phyloP scores from a whole-genome alignment of 2,329 filamentous ascomycete species.

The Beauveria asiatica region DNA sequence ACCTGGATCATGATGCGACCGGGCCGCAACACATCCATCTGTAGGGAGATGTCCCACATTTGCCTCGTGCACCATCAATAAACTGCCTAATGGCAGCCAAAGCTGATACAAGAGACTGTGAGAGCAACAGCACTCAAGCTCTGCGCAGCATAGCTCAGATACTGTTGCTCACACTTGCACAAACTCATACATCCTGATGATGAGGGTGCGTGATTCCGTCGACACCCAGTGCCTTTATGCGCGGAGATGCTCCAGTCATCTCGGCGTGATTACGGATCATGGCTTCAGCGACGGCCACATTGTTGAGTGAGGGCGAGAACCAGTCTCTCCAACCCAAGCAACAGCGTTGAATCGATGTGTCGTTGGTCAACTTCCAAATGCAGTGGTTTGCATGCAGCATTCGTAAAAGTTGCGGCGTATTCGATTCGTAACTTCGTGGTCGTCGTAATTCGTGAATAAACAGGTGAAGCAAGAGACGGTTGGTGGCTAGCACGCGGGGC shows the following conservation, averaged over 20 bases:
- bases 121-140: neutral
- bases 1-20: neutral
- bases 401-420: conserved; percentile 6
- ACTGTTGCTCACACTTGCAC: neutral
- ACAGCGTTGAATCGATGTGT: conserved; percentile 6
- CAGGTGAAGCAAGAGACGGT: conserved; percentile 1
- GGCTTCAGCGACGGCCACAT: conserved; percentile 22
- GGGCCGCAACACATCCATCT: neutral
- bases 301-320: conserved; percentile 24
- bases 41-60: conserved; percentile 13
- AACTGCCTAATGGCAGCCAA: neutral
- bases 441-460: conserved; percentile 10
- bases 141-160: conserved; percentile 1
- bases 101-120: neutral
- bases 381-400: neutral
- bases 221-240: conserved; percentile 38
- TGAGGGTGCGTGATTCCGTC: conserved; percentile 26
- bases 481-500: conserved; percentile 9
- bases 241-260: conserved; percentile 32
- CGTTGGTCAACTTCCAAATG: conserved; percentile 8
- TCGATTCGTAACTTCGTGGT: conserved; percentile 13
- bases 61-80: neutral
- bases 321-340: neutral
- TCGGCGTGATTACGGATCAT: conserved; percentile 28
- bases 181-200: conserved; percentile 11